Evolutionary conservation across 352 stramenopile species (phyloP).

Genomic region (Phytophthora aleatoria): DNA sequence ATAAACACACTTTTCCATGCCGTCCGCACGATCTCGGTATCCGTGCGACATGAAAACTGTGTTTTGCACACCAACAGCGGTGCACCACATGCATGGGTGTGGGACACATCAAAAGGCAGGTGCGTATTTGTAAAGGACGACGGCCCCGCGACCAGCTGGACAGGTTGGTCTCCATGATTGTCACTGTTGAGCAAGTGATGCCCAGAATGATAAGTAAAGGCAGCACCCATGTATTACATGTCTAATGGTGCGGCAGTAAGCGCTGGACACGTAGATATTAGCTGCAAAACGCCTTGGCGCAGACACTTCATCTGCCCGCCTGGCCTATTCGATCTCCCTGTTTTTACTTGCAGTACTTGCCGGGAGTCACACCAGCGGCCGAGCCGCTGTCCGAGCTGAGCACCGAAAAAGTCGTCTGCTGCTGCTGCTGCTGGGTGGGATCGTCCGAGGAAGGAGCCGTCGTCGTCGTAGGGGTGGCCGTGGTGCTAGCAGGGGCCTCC

Average conservation of each 20-base stretch:
- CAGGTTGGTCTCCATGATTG: no score
- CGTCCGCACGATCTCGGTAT: no score
- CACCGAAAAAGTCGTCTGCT: slow-evolving; percentile 19
- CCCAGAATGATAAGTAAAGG: neutral
- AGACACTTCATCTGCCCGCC: slow-evolving; percentile 4
- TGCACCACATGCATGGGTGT: no score
- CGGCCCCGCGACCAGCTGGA: no score
- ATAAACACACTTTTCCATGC: no score
- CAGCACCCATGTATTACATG: slow-evolving; percentile 17
- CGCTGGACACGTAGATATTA: slow-evolving; percentile 20
- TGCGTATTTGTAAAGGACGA: no score
- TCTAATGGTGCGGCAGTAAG: slow-evolving; percentile 1
- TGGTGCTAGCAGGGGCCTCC: neutral
- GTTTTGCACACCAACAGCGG: no score
- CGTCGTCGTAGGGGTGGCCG: neutral
- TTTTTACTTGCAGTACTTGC: slow-evolving; percentile 35
- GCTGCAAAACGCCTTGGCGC: slow-evolving; percentile 10
- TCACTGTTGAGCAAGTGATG: no score
- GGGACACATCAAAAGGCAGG: no score
- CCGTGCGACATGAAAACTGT: no score
- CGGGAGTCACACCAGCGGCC: slow-evolving; percentile 7
- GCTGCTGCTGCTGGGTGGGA: slow-evolving; percentile 16
- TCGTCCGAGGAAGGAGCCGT: slow-evolving; percentile 6
- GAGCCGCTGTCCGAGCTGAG: slow-evolving; percentile 21
- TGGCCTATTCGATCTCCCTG: slow-evolving; percentile 9